Base-by-base conservation (phyloP, 306 rosid species). In the Astragalus glycyphyllos region DNA sequence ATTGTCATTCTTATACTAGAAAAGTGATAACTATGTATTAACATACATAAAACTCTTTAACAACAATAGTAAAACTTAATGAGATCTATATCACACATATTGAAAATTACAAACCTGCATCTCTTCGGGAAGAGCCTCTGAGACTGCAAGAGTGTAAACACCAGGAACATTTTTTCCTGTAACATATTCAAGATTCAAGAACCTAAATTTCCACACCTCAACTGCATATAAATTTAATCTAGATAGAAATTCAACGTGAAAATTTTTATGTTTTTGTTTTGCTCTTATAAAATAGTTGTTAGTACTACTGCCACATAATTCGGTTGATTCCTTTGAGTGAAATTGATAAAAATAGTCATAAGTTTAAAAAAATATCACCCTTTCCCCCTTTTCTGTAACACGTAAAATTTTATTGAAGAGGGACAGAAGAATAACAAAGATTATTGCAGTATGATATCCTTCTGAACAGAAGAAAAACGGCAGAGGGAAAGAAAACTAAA, bases 121-220 rank as follows among this genome's bases (percentile, higher is more conserved):
- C 58, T 93, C 98, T 79, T 93, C 98, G 0, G 97, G 88, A 65
- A 93, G 96, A 71, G 92, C 88, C 89, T 93, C 98, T 5, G 98
- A 93, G 80, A 93, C 97, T 41, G 98, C 96, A 62, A 93, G 98
- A 65, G 98, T 88, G 81, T 93, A 93, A 73, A 90, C 89, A 26
- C 98, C 97, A 54, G 96, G 96, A 71, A 69, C 96, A 71, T 83
- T 90, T 71, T 81, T 88, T 63, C 90, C 96, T 92, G 82, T 83
- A 80, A 61, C 17, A 81, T 23, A 65, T 49, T 74, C 13, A 10
- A 57, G 29, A 26, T n/a, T n/a, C n/a, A n/a, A 26, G 31, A 78
- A 29, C 48, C 45, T 20, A 29, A 70, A 74, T 49, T 59, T 55
- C 41, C 38, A 73, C n/a, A 13, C 13, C 34, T 44, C 42, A 60